Evolutionary conservation across 2,329 filamentous ascomycete species (phyloP), one percentile per base, ranked within the genome.

Genomic region (Fonsecaea multimorphosa): DNA sequence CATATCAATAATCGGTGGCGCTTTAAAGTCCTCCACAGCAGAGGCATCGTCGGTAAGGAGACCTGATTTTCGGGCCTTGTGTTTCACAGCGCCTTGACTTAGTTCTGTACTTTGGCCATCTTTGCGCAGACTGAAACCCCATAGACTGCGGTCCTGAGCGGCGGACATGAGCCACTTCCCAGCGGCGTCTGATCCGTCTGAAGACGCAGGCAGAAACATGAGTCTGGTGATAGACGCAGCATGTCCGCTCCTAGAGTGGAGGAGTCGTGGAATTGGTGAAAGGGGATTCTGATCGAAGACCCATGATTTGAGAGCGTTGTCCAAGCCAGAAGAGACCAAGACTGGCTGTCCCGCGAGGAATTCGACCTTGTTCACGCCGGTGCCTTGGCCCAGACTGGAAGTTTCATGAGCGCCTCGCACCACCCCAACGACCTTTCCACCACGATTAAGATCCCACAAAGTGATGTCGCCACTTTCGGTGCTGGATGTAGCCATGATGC

Each of bases 141-240:
- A 98, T 1, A 99, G 83, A 77, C 93, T 97, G 70, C 93, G 87
- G 74, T 99, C 96, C 73, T 88, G 86, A 65, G 93, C 93, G 71
- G 91, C 92, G 73, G 93, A 97, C 62, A 99, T 83, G 6, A 98
- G 82, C 94, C 94, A 98, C 79, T 98, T 98, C 64, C 94, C 95
- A 53, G 88, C 88, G 51, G 89, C 88, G 72, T 97, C 94, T 6
- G 92, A 88, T 16, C 93, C 94, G 73, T 98, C 94, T 46, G 95
- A 94, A 71, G 93, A 89, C 0, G 92, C 88, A 0, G 94, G 94
- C 29, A 98, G 79, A 78, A 98, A 99, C 66, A 89, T 85, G 32
- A 99, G 84, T 59, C 87, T 89, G 36, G 89, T 93, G 61, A 98
- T 88, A 0, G 93, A 89, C 2, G 90, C 93, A 9, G 93, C 92